A percentile compares a stretch with the other conserved stretches of the same genome.
Conservation (phyloP, 805 yeast species). For the Candida schatavii region DNA sequence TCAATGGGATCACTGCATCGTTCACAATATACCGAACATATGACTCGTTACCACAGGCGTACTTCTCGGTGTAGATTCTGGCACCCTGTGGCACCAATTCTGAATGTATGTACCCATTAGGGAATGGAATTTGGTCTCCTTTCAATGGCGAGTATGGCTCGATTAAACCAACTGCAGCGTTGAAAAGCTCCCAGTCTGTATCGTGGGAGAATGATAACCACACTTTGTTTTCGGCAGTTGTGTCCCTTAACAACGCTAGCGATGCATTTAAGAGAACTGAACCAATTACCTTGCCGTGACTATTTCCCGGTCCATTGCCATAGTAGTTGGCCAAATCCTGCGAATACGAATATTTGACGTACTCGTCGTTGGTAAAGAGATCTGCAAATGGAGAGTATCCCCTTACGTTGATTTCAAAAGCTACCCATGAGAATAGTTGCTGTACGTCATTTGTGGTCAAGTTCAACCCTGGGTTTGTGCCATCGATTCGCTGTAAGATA, state of each 20-base stretch:
- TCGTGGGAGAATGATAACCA: slow-evolving; percentile 25
- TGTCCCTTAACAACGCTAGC: slow-evolving; percentile 18
- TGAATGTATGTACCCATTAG: slow-evolving; percentile 11
- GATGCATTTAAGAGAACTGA: slow-evolving; percentile 22
- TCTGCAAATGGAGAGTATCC: slow-evolving; percentile 21
- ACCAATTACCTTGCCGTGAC: slow-evolving; percentile 11
- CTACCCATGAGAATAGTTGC: slow-evolving; percentile 19
- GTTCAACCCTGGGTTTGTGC: slow-evolving; percentile 17
- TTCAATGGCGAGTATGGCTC: slow-evolving; percentile 43
- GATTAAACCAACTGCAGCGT: slow-evolving; percentile 43
- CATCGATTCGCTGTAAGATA: slow-evolving; percentile 21
- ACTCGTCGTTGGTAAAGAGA: slow-evolving; percentile 36
- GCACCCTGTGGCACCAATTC: slow-evolving; percentile 11
- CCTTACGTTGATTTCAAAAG: slow-evolving; percentile 22
- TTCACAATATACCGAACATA: slow-evolving; percentile 39
- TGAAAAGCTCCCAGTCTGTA: slow-evolving; percentile 22
- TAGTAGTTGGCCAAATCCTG: slow-evolving; percentile 18
- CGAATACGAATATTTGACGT: slow-evolving; percentile 17
- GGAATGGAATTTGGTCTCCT: slow-evolving; percentile 32
- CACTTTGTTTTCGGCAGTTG: slow-evolving; percentile 12
- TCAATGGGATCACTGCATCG: slow-evolving; percentile 39
- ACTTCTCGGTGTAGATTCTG: slow-evolving; percentile 11
- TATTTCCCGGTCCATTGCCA: slow-evolving; percentile 19
- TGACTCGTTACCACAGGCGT: slow-evolving; percentile 12
- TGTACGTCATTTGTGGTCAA: slow-evolving; percentile 16